A percentile compares a stretch with the other conserved stretches of the same genome.
Conservation (phyloP, 495 filamentous ascomycete species). For the Pyrenula aspistea region DNA sequence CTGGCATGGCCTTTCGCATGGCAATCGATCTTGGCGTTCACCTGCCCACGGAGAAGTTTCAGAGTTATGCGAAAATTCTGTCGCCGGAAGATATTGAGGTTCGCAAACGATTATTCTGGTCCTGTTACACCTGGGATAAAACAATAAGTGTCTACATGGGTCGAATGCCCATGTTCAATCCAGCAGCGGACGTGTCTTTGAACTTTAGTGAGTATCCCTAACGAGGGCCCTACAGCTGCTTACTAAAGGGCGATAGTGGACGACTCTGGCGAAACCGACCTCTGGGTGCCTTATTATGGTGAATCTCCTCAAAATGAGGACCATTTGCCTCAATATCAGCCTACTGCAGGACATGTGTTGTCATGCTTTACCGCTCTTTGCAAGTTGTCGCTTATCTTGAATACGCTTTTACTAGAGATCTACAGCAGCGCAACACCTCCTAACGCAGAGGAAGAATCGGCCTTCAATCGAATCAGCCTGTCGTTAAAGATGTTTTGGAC, state of each 20-base stretch:
- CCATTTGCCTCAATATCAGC: slow-evolving; percentile 2
- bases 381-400: slow-evolving; percentile 8
- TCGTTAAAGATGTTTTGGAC: slow-evolving; percentile 5
- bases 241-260: slow-evolving; percentile 5
- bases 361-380: slow-evolving; percentile 9
- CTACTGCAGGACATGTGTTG: slow-evolving; percentile 5
- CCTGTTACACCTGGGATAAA: slow-evolving; percentile 18
- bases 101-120: slow-evolving; percentile 17
- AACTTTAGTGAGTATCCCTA: slow-evolving; percentile 1
- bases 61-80: slow-evolving; percentile 3
- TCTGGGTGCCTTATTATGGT: slow-evolving; percentile 9
- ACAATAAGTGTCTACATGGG: slow-evolving; percentile 16
- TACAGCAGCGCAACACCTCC: slow-evolving; percentile 3
- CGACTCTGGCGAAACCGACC: slow-evolving; percentile 7
- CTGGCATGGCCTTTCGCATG: slow-evolving; percentile 21
- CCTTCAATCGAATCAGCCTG: slow-evolving; percentile 4
- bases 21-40: slow-evolving; percentile 14
- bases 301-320: slow-evolving; percentile 1
- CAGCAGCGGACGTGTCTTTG: not conserved
- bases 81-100: slow-evolving; percentile 16
- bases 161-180: slow-evolving; percentile 7
- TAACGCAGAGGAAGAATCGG: not conserved
- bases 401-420: slow-evolving; percentile 5
- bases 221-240: slow-evolving; percentile 1
- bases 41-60: slow-evolving; percentile 8